A percentile compares a stretch with the other conserved stretches of the same genome.
Conservation (phyloP, 371 early-diverging fungal genomes). For the Mortierella sp. region DNA sequence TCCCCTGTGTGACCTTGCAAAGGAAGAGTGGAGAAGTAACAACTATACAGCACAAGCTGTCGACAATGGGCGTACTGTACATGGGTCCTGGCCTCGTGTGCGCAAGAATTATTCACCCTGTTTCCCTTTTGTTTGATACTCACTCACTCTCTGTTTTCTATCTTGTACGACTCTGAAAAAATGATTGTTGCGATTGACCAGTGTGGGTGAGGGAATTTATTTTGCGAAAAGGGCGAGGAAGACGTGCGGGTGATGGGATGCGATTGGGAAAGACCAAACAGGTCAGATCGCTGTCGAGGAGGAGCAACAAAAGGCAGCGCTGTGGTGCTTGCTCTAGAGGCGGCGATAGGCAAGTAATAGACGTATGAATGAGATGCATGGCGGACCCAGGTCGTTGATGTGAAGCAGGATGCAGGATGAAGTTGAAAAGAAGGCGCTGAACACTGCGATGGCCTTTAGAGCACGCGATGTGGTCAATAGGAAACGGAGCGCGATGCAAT, state of each 20-base stretch:
- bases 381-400: background rate
- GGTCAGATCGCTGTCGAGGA: background rate
- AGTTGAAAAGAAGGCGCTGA: background rate
- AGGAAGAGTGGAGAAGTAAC: no score
- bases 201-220: background rate
- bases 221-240: background rate
- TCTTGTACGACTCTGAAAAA: background rate
- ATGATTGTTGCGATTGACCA: background rate
- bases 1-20: background rate
- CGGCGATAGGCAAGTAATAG: background rate
- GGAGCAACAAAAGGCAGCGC: background rate
- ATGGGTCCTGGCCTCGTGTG: background rate
- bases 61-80: no score
- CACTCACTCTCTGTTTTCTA: background rate
- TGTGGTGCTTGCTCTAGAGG: background rate
- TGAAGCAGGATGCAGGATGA: background rate
- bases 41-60: no score
- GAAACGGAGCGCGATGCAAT: no score
- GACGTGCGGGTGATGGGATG: background rate
- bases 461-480: background rate
- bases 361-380: background rate
- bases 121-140: background rate
- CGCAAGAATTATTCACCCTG: background rate
- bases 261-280: background rate
- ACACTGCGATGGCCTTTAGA: background rate